A percentile compares a stretch with the other conserved stretches of the same genome.
Evolutionary conservation across 2,329 filamentous ascomycete species (phyloP).

Genomic region (Fusarium sp.): DNA sequence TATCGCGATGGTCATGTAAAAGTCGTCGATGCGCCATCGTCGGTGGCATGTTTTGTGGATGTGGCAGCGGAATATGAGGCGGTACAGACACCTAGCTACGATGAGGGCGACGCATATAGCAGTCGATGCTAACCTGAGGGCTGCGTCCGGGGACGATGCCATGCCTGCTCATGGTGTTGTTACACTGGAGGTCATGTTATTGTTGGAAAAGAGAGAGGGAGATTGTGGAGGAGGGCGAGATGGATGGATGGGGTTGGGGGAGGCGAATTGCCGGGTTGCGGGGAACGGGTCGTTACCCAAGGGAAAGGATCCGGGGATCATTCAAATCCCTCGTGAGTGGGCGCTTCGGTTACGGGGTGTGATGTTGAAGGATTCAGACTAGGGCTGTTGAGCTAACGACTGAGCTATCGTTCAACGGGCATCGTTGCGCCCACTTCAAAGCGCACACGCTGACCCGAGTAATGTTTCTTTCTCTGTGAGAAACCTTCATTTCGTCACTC

Average conservation of each 20-base stretch:
- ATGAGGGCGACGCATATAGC: slow-evolving; percentile 44
- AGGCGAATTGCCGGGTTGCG: background rate
- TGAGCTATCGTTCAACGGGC: background rate
- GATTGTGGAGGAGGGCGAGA: background rate
- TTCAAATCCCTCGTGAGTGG: background rate
- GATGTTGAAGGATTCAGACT: background rate
- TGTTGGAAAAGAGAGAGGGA: background rate
- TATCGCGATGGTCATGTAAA: slow-evolving; percentile 48
- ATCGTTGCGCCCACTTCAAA: background rate
- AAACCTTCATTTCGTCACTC: background rate
- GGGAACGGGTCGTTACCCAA: background rate
- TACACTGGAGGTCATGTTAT: slow-evolving; percentile 20
- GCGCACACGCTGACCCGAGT: background rate
- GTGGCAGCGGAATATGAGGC: slow-evolving; percentile 42
- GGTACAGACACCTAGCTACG: slow-evolving; percentile 44
- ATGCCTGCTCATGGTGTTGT: slow-evolving; percentile 25
- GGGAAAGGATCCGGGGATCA: slow-evolving; percentile 1
- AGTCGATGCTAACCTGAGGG: slow-evolving; percentile 44
- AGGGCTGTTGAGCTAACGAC: background rate
- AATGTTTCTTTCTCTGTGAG: background rate
- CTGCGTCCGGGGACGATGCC: slow-evolving; percentile 40
- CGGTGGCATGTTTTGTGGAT: slow-evolving; percentile 45
- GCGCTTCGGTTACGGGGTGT: background rate
- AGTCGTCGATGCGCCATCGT: slow-evolving; percentile 47
- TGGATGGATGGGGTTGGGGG: background rate